phyloP scores from a whole-genome alignment of 2,329 filamentous ascomycete genomes.

The Parascedosporium putredinis region DNA sequence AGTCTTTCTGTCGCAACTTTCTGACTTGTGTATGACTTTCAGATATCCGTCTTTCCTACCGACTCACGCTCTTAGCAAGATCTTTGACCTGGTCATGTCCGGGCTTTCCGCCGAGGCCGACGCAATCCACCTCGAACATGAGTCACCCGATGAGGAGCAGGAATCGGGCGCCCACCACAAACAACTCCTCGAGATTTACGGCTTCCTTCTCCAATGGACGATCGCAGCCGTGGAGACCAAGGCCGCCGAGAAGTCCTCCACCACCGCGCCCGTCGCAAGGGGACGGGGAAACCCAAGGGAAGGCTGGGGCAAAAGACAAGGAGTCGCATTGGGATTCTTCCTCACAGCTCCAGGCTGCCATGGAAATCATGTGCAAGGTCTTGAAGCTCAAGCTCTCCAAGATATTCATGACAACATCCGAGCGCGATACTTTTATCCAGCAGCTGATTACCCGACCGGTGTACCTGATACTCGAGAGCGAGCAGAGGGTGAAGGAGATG shows the following conservation, averaged over 20 bases:
- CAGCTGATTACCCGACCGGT: slow-evolving; percentile 77
- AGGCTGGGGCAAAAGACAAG: slow-evolving; percentile 48
- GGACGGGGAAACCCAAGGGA: slow-evolving; percentile 68
- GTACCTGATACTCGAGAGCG: slow-evolving; percentile 89
- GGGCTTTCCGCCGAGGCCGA: slow-evolving; percentile 80
- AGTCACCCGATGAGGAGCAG: slow-evolving; percentile 78
- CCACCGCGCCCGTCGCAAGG: slow-evolving; percentile 54
- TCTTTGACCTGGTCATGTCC: slow-evolving; percentile 82
- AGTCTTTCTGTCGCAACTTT: slow-evolving; percentile 15
- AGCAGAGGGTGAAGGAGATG: slow-evolving; percentile 81
- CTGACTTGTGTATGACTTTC: slow-evolving; percentile 53
- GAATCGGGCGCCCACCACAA: slow-evolving; percentile 81
- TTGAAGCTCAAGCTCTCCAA: slow-evolving; percentile 84
- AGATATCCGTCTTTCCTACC: slow-evolving; percentile 77
- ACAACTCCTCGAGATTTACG: slow-evolving; percentile 84
- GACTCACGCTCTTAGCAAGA: slow-evolving; percentile 75
- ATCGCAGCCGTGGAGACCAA: slow-evolving; percentile 91
- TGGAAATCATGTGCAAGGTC: slow-evolving; percentile 94
- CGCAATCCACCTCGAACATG: slow-evolving; percentile 72
- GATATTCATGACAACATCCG: slow-evolving; percentile 92
- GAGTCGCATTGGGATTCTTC: slow-evolving; percentile 84
- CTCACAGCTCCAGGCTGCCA: slow-evolving; percentile 72
- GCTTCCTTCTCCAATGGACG: slow-evolving; percentile 89
- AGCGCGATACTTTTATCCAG: slow-evolving; percentile 88
- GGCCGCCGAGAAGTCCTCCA: slow-evolving; percentile 75